Base-by-base conservation (phyloP, 2,329 filamentous ascomycete species). In the Diaporthe sp. region DNA sequence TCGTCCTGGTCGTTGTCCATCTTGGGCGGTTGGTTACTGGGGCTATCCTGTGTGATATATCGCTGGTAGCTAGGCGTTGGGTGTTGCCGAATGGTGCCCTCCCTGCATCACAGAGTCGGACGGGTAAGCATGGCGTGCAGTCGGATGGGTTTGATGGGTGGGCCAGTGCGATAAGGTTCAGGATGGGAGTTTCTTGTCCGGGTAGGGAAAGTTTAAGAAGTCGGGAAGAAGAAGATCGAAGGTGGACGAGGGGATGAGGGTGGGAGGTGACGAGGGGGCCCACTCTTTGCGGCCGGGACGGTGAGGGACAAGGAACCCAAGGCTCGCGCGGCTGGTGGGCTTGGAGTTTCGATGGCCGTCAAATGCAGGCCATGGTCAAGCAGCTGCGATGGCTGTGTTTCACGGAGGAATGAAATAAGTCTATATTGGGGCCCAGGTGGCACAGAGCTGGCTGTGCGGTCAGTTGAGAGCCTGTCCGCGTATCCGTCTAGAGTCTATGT, bases 1-100 rank as follows among this genome's bases (percentile, higher is more conserved):
- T 77, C 75, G 28, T 57, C 53, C 10, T 73, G 72, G 34, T 74
- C 72, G 17, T 74, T 25, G 8, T 73, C 73, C 74, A 75, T 75
- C 7, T 55, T 73, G 70, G 34, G 70, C 31, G 1, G 51, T 9
- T 39, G 49, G 6, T 2, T 5, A 13, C 6, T 15, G 49, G 55
- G 22, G 15, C 34, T 70, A 3, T 42, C 13, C 47, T 34, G 9
- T 49, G 34, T 51, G 47, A 2, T 53, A 55, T 55, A 28, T 42
- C 25, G 47, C n/a, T 28, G 49, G 15, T 70, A 67, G 61, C 42
- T 65, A 34, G 37, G 22, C 8, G 34, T 70, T 55, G 65, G n/a
- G 49, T 55, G 65, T 55, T n/a, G 47, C 65, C n/a, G 47, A 70
- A 34, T 70, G 49, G 47, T 42, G 49, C 22, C 34, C 37, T 49